A percentile compares a stretch with the other conserved stretches of the same genome.
phyloP scores from a whole-genome alignment of 2,329 filamentous ascomycete species.

The Ophiosphaerella herpotricha region DNA sequence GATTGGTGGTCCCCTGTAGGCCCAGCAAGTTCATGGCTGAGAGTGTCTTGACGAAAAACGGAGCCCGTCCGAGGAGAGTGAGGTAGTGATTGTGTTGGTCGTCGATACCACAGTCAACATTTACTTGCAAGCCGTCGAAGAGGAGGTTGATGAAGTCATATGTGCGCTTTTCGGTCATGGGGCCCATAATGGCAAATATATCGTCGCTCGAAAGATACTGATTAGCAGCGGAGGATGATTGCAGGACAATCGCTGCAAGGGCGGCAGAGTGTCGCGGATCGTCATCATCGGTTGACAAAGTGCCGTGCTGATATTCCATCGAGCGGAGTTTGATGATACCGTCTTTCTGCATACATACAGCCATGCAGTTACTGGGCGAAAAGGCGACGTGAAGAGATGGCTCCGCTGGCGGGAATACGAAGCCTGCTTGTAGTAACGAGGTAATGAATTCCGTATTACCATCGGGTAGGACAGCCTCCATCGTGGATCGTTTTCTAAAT shows the following conservation, averaged over 20 bases:
- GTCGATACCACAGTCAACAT: conserved; percentile 82
- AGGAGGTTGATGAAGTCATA: conserved; percentile 65
- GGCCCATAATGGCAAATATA: conserved; percentile 48
- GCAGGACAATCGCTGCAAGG: conserved; percentile 48
- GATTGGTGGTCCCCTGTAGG: conserved; percentile 42
- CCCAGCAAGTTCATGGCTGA: conserved; percentile 80
- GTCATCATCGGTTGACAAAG: conserved; percentile 35
- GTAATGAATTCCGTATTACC: conserved; percentile 68
- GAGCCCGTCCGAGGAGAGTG: conserved; percentile 56
- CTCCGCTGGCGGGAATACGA: conserved; percentile 68
- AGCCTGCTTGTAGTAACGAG: conserved; percentile 77
- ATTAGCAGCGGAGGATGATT: conserved; percentile 49
- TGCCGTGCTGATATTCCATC: conserved; percentile 48
- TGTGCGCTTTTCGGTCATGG: conserved; percentile 33
- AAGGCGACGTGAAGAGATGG: conserved; percentile 57
- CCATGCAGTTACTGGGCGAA: conserved; percentile 54
- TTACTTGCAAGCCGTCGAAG: conserved; percentile 54
- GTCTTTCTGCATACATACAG: conserved; percentile 51
- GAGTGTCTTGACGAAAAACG: conserved; percentile 74
- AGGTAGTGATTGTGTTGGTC: conserved; percentile 58
- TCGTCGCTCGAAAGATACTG: conserved; percentile 56
- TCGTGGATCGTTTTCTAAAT: conserved; percentile 75
- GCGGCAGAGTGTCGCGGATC: conserved; percentile 45
- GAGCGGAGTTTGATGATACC: conserved; percentile 48
- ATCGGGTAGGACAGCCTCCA: conserved; percentile 69